These are phyloP conservation scores for Plasmodium adleri DNA, from an alignment of 169 alveolate species.

Conservation along the genomic window DNA sequence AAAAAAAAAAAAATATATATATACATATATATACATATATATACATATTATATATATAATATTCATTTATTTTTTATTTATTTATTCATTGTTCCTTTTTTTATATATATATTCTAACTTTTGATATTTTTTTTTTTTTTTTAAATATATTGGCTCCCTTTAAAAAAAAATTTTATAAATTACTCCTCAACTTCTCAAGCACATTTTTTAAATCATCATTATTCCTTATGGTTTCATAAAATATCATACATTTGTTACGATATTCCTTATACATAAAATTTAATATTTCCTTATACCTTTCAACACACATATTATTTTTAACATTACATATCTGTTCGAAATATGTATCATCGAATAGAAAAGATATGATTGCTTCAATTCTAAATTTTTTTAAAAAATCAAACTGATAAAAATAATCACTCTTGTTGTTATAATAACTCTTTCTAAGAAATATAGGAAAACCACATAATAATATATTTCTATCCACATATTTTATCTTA, in stretches of 20 bases:
- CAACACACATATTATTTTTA: slow-evolving; percentile 1
- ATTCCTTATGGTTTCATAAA: slow-evolving; percentile 12
- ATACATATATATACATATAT: too few relatives aligned
- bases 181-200: background rate
- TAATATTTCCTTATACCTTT: slow-evolving; percentile 16
- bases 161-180: too few relatives aligned
- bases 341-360: slow-evolving; percentile 22
- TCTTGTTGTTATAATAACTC: slow-evolving; percentile 3
- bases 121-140: too few relatives aligned
- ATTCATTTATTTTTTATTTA: too few relatives aligned
- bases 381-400: slow-evolving; percentile 25
- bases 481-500: slow-evolving; percentile 44
- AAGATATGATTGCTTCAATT: slow-evolving; percentile 45
- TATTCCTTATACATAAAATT: slow-evolving; percentile 26
- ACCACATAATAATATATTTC: slow-evolving; percentile 47
- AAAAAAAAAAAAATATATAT: too few relatives aligned
- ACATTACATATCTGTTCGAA: background rate
- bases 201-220: slow-evolving; percentile 8
- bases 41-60: too few relatives aligned
- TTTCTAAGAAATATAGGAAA: slow-evolving; percentile 51
- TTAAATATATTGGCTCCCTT: too few relatives aligned
- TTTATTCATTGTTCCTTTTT: too few relatives aligned
- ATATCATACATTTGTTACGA: slow-evolving; percentile 19
- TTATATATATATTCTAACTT: too few relatives aligned
- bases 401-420: slow-evolving; percentile 66